Percentiles rank a stretch among this genome's conserved stretches.
These are phyloP conservation scores for Rhizopogon sp. DNA, from an alignment of 768 basidiomycete genomes.

Conservation along the genomic window DNA sequence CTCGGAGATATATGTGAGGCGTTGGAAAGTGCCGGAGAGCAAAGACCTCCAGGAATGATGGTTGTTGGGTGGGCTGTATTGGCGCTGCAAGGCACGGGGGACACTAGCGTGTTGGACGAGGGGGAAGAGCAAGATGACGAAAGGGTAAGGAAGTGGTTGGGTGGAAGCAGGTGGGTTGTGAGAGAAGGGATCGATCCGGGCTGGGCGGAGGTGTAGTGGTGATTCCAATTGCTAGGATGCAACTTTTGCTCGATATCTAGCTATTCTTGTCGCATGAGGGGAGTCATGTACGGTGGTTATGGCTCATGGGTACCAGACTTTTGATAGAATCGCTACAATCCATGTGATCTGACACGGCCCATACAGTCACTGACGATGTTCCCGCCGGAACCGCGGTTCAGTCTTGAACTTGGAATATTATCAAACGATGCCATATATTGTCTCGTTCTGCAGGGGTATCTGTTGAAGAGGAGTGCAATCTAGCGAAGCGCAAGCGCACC, in stretches of 20 bases:
- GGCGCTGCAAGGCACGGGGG: slow-evolving; percentile 68
- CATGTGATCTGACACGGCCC: not conserved
- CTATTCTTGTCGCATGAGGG: not conserved
- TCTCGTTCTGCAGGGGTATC: slow-evolving; percentile 51
- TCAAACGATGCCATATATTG: slow-evolving; percentile 47
- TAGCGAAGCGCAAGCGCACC: slow-evolving; percentile 52
- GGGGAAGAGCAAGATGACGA: slow-evolving; percentile 36
- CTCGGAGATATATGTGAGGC: slow-evolving; percentile 65
- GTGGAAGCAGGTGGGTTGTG: slow-evolving; percentile 51
- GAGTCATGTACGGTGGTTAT: not conserved
- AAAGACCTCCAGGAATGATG: slow-evolving; percentile 95
- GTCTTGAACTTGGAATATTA: not conserved
- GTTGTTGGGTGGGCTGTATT: slow-evolving; percentile 90
- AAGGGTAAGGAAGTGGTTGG: slow-evolving; percentile 59
- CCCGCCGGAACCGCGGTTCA: not conserved
- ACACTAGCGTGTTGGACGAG: slow-evolving; percentile 67
- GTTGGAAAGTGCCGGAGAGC: slow-evolving; percentile 72
- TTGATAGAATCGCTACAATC: no score
- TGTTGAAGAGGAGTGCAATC: slow-evolving; percentile 33
- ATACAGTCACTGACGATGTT: not conserved
- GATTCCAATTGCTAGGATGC: not conserved
- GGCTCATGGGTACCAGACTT: not conserved
- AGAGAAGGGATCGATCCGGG: slow-evolving; percentile 54
- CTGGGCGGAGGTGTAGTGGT: slow-evolving; percentile 27
- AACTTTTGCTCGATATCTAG: not conserved